phyloP scores from a whole-genome alignment of 495 filamentous ascomycete species.

The Talaromyces thailandensis region DNA sequence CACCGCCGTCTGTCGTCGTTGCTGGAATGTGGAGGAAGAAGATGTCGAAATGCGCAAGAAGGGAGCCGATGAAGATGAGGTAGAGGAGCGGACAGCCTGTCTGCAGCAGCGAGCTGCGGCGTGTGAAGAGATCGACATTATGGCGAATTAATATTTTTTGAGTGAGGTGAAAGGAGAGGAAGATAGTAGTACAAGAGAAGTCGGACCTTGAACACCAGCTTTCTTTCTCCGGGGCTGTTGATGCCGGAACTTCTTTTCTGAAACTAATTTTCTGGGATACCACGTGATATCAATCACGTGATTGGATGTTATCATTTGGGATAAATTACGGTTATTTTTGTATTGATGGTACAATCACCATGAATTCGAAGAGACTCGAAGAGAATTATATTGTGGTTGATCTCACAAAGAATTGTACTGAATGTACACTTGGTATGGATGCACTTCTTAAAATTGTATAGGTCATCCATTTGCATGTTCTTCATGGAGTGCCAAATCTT shows the following conservation, averaged over 20 bases:
- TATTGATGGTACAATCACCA: not conserved
- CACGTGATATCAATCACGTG: not conserved
- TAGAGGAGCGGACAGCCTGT: constrained; percentile 35
- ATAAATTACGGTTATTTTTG: not conserved
- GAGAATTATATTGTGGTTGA: not conserved
- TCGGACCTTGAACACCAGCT: not conserved
- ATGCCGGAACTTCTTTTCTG: constrained; percentile 13
- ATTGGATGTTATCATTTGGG: not conserved
- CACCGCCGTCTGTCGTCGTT: constrained; percentile 25
- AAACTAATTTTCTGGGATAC: constrained; percentile 11
- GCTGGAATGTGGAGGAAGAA: constrained; percentile 31
- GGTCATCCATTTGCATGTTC: not conserved
- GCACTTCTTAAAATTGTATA: not conserved
- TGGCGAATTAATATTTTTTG: constrained; percentile 9
- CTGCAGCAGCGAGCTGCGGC: constrained; percentile 37
- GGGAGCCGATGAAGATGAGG: not conserved
- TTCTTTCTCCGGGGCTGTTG: constrained; percentile 5
- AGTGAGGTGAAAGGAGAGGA: constrained; percentile 9
- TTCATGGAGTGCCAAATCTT: not conserved
- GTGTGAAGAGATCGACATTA: constrained; percentile 36
- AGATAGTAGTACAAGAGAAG: constrained; percentile 3
- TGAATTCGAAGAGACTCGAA: not conserved
- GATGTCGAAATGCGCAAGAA: constrained; percentile 31
- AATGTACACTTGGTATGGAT: not conserved
- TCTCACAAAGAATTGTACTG: not conserved